Evolutionary conservation across 805 yeast genomes (phyloP), one percentile per base, ranked within the genome.

Genomic region (Nadsonia fulvescens): DNA sequence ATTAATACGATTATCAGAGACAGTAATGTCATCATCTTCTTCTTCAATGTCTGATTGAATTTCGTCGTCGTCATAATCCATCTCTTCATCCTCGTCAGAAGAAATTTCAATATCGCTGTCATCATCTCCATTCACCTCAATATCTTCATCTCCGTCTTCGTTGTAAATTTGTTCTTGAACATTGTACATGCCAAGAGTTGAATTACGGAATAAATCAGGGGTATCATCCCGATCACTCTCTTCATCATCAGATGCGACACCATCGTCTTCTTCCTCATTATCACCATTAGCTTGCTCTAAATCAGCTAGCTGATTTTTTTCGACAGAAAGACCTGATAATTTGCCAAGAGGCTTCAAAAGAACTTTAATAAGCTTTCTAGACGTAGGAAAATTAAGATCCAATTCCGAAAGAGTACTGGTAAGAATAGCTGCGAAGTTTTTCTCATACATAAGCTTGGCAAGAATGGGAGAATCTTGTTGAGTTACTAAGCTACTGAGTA

Each of bases 171-270:
- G 61, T 27, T 73, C 89, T 17, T 63, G 77, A 20, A 77, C 71
- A 39, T 86, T 95, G 44, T 75, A 86, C 91, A 86, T 83, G 2
- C 94, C 95, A 20, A 86, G 56, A 0, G 95, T 78, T 0, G 95
- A 83, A 44, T 89, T 83, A 20, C 74, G 58, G 48, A 86, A 70
- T 41, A 83, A 55, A 44, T 83, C 83, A 0, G 92, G 82, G 0
- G 82, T 66, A 28, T 79, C 86, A 28, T 75, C 91, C 15, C 61
- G 44, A 14, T 31, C 30, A 13, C 29, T 33, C 4, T 31, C 40
- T 10, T 36, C 44, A 10, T 32, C 24, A 6, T 34, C 44, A 5
- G 47, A 51, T 18, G 64, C 69, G 12, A 54, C 20, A 50, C 54
- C 12, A 15, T 27, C 29, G 14, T 60, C 66, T 18, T 54, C 56